Evolutionary conservation across 2,329 filamentous ascomycete species (phyloP).

Genomic region (Colletotrichum trifolii): DNA sequence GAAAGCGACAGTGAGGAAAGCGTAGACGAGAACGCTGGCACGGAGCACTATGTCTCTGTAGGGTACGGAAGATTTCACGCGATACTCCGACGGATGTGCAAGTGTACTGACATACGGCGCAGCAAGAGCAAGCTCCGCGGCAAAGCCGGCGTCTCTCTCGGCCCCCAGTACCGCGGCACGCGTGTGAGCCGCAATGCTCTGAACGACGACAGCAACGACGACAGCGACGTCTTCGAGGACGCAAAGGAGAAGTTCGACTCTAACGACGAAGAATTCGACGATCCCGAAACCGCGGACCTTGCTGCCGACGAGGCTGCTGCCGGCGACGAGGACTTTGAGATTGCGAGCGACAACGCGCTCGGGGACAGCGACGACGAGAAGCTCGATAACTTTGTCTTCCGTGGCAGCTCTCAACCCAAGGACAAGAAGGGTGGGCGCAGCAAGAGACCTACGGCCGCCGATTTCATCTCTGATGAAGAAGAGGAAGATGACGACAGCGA

Average conservation of each 20-base stretch:
- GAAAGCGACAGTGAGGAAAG: slow-evolving; percentile 53
- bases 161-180: slow-evolving; percentile 83
- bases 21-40: slow-evolving; percentile 67
- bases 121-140: slow-evolving; percentile 87
- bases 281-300: slow-evolving; percentile 67
- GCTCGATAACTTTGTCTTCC: slow-evolving; percentile 78
- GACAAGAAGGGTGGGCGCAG: slow-evolving; percentile 39
- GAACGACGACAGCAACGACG: slow-evolving; percentile 47
- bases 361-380: slow-evolving; percentile 86
- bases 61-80: slow-evolving; percentile 57
- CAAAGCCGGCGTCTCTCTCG: slow-evolving; percentile 74
- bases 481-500: slow-evolving; percentile 49
- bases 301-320: slow-evolving; percentile 58
- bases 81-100: neutral
- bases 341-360: slow-evolving; percentile 77
- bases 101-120: slow-evolving; percentile 19
- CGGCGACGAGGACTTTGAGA: slow-evolving; percentile 68
- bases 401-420: slow-evolving; percentile 66
- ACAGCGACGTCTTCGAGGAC: slow-evolving; percentile 60
- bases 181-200: slow-evolving; percentile 77
- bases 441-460: slow-evolving; percentile 62
- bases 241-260: slow-evolving; percentile 46
- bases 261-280: slow-evolving; percentile 62
- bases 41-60: slow-evolving; percentile 88
- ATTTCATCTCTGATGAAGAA: slow-evolving; percentile 65